phyloP scores from a whole-genome alignment of 1,139 yeast species.

The Taphrina betulina region DNA sequence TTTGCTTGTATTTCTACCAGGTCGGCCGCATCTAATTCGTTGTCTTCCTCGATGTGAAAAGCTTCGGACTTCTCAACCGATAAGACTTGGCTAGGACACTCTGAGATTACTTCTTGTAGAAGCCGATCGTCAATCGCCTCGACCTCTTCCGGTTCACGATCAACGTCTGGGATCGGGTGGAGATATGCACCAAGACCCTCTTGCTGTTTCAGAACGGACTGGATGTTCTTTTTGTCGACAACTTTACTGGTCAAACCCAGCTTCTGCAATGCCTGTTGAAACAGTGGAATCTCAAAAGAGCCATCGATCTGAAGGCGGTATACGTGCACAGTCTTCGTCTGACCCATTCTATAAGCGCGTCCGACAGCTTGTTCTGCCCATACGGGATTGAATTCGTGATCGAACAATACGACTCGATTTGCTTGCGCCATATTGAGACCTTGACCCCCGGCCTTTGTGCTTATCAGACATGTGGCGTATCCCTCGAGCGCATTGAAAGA shows the following conservation, averaged over 20 bases:
- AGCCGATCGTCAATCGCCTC: not conserved
- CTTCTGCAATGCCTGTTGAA: conserved; percentile 5
- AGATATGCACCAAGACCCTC: not conserved
- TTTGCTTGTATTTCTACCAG: not conserved
- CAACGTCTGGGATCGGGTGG: not conserved
- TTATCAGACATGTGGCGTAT: conserved; percentile 55
- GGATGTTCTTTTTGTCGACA: conserved; percentile 22
- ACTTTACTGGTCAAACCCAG: conserved; percentile 13
- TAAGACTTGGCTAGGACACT: not conserved
- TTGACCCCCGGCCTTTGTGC: conserved; percentile 93
- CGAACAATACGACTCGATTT: conserved; percentile 82
- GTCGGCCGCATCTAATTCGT: conserved; percentile 1
- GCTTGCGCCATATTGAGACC: conserved; percentile 86
- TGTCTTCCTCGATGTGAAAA: conserved; percentile 3
- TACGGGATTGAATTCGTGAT: conserved; percentile 96
- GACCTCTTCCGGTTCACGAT: conserved; percentile 2
- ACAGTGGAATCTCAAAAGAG: conserved; percentile 6
- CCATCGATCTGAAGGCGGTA: conserved; percentile 17
- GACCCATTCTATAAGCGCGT: conserved; percentile 87
- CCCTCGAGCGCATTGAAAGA: conserved; percentile 1
- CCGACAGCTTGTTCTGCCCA: conserved; percentile 92
- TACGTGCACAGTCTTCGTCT: conserved; percentile 44
- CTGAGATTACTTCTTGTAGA: not conserved
- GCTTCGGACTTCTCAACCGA: conserved; percentile 4
- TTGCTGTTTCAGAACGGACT: not conserved